Conservation (phyloP, 768 basidiomycete species). For the Collybia nuda region DNA sequence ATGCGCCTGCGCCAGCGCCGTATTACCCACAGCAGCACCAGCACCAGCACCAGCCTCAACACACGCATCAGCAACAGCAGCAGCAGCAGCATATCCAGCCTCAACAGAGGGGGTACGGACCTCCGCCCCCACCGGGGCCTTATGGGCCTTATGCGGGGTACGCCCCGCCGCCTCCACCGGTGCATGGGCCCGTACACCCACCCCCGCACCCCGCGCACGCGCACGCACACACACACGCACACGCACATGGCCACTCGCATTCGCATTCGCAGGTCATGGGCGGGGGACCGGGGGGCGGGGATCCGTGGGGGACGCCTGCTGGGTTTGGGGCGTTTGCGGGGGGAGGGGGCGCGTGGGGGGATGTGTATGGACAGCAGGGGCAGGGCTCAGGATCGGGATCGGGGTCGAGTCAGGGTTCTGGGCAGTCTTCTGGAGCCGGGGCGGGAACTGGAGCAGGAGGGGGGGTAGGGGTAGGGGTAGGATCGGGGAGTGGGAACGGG, state of each 20-base stretch:
- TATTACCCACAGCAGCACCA: slow-evolving; percentile 1
- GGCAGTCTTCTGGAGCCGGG: no score
- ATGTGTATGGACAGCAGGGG: slow-evolving; percentile 4
- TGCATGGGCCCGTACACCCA: no score
- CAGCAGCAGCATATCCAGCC: slow-evolving; percentile 4
- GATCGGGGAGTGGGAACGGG: slow-evolving; percentile 11
- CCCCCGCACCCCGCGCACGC: not conserved
- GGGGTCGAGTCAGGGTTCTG: not conserved
- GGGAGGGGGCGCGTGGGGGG: slow-evolving; percentile 4
- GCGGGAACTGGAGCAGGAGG: not conserved
- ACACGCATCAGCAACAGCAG: slow-evolving; percentile 1
- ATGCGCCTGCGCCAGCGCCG: slow-evolving; percentile 10
- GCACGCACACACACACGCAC: slow-evolving; percentile 1
- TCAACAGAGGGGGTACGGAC: not conserved
- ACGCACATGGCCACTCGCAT: no score
- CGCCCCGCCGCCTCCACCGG: no score
- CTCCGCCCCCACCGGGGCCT: not conserved
- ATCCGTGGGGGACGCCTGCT: slow-evolving; percentile 9
- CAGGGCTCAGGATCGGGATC: not conserved
- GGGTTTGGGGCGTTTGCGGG: not conserved
- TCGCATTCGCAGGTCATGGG: slow-evolving; percentile 6
- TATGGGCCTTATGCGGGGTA: no score
- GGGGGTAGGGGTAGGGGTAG: not conserved
- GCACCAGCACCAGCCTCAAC: slow-evolving; percentile 9
- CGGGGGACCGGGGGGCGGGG: slow-evolving; percentile 6